Evolutionary conservation across 495 filamentous ascomycete species (phyloP).

Genomic region (Evernia prunastri): DNA sequence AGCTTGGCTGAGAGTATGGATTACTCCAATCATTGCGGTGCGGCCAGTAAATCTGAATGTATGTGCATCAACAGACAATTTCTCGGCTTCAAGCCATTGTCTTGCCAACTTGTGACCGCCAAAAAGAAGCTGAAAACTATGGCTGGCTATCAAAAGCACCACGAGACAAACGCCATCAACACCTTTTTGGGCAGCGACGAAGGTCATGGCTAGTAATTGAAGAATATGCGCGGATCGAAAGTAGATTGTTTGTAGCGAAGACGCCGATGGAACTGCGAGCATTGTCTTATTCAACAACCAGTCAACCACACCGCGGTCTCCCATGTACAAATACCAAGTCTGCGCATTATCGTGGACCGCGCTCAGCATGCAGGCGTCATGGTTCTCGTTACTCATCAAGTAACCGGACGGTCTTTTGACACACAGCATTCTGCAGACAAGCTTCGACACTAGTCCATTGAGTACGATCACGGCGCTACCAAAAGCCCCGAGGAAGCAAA

Average conservation of each 20-base stretch:
- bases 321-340: slow-evolving; percentile 24
- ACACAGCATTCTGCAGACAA: neutral
- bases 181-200: slow-evolving; percentile 26
- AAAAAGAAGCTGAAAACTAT: slow-evolving; percentile 3
- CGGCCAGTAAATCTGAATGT: slow-evolving; percentile 20
- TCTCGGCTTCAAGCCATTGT: slow-evolving; percentile 18
- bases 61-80: slow-evolving; percentile 15
- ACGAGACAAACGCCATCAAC: slow-evolving; percentile 22
- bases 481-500: slow-evolving; percentile 15
- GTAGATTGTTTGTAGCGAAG: neutral
- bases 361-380: slow-evolving; percentile 24
- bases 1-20: slow-evolving; percentile 19
- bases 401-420: slow-evolving; percentile 5
- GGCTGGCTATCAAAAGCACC: slow-evolving; percentile 12
- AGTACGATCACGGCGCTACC: slow-evolving; percentile 19
- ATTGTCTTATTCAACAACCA: slow-evolving; percentile 25
- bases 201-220: slow-evolving; percentile 26
- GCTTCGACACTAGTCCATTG: slow-evolving; percentile 10
- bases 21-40: slow-evolving; percentile 18
- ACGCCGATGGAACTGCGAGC: slow-evolving; percentile 9
- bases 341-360: slow-evolving; percentile 18
- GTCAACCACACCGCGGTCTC: slow-evolving; percentile 25
- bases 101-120: slow-evolving; percentile 13
- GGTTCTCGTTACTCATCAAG: slow-evolving; percentile 20
- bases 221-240: slow-evolving; percentile 19